These are phyloP conservation scores for Omphalea diandra DNA, from an alignment of 441 rosid species.

Conservation along the genomic window DNA sequence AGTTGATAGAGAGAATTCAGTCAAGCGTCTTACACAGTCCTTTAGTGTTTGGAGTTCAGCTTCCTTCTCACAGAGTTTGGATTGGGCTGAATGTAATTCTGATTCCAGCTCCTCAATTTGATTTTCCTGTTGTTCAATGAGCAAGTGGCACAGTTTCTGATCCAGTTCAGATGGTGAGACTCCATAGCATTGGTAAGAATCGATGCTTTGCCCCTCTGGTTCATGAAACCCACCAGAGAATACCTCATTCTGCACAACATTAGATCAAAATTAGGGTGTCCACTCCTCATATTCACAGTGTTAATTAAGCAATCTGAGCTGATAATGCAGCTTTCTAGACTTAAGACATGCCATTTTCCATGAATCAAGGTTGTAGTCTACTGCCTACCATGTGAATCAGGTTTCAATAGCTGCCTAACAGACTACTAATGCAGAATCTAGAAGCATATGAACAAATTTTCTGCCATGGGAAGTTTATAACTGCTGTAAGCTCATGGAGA, in stretches of 20 bases:
- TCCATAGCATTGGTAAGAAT: slow-evolving; percentile 48
- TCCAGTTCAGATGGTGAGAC: slow-evolving; percentile 68
- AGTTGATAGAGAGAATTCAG: slow-evolving; percentile 54
- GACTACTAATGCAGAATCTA: background rate
- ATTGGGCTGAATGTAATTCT: slow-evolving; percentile 57
- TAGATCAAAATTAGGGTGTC: slow-evolving; percentile 14
- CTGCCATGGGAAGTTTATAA: background rate
- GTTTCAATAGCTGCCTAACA: background rate
- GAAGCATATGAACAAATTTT: background rate
- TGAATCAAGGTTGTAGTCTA: background rate
- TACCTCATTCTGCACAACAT: slow-evolving; percentile 32
- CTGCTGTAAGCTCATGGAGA: background rate
- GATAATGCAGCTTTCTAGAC: background rate
- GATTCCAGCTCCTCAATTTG: slow-evolving; percentile 78
- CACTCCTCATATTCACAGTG: background rate
- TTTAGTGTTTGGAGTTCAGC: slow-evolving; percentile 71
- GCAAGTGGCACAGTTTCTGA: slow-evolving; percentile 63
- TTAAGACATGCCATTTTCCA: background rate
- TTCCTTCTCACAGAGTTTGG: slow-evolving; percentile 74
- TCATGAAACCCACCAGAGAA: slow-evolving; percentile 33
- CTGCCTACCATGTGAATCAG: background rate
- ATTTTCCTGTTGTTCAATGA: slow-evolving; percentile 71
- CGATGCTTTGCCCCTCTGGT: slow-evolving; percentile 30
- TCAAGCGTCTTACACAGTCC: slow-evolving; percentile 69
- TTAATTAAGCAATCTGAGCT: no score